A percentile compares a stretch with the other conserved stretches of the same genome.
phyloP scores from a whole-genome alignment of 805 yeast species.

The Saccharomycopsis olivae region DNA sequence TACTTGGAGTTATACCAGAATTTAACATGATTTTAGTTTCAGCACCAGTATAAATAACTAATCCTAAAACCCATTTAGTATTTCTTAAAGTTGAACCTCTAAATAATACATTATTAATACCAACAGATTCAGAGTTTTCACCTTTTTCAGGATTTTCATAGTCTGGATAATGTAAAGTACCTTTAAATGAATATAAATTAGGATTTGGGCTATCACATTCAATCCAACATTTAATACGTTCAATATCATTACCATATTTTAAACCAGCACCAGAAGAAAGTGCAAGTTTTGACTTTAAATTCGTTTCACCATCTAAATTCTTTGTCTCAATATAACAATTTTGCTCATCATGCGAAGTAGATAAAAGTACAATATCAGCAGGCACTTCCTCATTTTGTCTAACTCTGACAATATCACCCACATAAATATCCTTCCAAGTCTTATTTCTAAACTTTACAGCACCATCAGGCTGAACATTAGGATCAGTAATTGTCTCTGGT shows the following conservation, averaged over 20 bases:
- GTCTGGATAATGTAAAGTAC: slow-evolving; percentile 43
- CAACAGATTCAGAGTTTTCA: slow-evolving; percentile 40
- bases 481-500: slow-evolving; percentile 23
- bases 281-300: slow-evolving; percentile 49
- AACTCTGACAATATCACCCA: slow-evolving; percentile 63
- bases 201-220: slow-evolving; percentile 69
- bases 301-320: slow-evolving; percentile 69
- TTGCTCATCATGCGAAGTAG: slow-evolving; percentile 62
- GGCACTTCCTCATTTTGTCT: slow-evolving; percentile 68
- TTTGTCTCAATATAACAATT: slow-evolving; percentile 63
- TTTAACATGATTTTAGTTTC: slow-evolving; percentile 73
- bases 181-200: slow-evolving; percentile 54
- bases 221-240: slow-evolving; percentile 45
- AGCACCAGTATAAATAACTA: slow-evolving; percentile 65
- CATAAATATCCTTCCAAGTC: slow-evolving; percentile 64
- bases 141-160: slow-evolving; percentile 22
- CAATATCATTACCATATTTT: slow-evolving; percentile 48
- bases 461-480: slow-evolving; percentile 22
- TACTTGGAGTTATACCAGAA: slow-evolving; percentile 69
- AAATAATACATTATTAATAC: slow-evolving; percentile 51
- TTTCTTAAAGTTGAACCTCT: slow-evolving; percentile 68
- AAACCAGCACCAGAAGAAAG: slow-evolving; percentile 44
- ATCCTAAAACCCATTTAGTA: slow-evolving; percentile 66
- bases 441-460: slow-evolving; percentile 35
- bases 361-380: slow-evolving; percentile 57